Conservation (phyloP, 441 rosid species). For the Jatropha podagrica region DNA sequence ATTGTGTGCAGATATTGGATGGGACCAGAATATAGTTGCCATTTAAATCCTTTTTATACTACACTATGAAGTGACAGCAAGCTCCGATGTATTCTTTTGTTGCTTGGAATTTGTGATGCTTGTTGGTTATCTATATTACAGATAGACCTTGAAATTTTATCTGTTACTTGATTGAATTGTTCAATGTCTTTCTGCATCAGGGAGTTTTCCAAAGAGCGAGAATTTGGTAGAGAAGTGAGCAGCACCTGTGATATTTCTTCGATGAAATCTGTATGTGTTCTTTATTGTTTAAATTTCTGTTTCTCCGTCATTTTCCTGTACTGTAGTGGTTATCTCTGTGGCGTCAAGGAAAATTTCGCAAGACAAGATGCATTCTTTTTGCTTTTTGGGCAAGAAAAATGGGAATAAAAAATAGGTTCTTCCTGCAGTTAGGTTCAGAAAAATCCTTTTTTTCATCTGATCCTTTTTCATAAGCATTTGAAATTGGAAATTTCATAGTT, state of each 20-base stretch:
- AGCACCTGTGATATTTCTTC: conserved; percentile 56
- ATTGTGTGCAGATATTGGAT: background rate
- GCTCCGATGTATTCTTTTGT: background rate
- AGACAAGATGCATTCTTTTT: conserved; percentile 14
- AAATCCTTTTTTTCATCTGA: background rate
- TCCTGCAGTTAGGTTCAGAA: conserved; percentile 8
- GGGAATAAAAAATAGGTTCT: background rate
- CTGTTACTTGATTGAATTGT: background rate
- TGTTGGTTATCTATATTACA: background rate
- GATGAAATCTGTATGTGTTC: conserved; percentile 73
- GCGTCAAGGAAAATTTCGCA: conserved; percentile 21
- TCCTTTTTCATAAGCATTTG: too few relatives aligned
- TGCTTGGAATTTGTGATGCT: background rate
- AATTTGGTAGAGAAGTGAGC: conserved; percentile 67
- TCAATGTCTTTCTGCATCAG: conserved; percentile 36
- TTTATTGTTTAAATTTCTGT: conserved; percentile 28
- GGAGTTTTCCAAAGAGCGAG: conserved; percentile 76
- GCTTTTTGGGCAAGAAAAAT: too few relatives aligned
- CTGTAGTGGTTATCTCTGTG: conserved; percentile 21
- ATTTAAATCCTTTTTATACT: background rate
- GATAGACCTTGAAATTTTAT: background rate
- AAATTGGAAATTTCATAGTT: too few relatives aligned
- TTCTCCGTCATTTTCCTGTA: conserved; percentile 5
- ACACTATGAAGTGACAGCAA: background rate
- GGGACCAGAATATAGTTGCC: background rate